These are phyloP conservation scores for Scenedesmus sp. DNA, from an alignment of 163 green algal species.

Conservation along the genomic window DNA sequence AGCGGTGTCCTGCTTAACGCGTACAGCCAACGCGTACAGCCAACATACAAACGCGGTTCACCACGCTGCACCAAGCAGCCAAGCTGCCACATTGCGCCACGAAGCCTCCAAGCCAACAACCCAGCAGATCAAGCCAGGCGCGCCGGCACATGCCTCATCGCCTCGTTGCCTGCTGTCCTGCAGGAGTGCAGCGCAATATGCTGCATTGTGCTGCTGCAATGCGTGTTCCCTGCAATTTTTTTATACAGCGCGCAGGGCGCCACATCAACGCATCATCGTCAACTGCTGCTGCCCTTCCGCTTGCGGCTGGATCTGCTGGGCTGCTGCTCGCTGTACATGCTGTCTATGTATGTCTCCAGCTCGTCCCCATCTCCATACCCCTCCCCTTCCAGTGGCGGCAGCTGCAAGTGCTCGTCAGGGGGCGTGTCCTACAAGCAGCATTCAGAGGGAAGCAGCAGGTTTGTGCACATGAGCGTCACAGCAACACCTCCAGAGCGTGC, in stretches of 20 bases:
- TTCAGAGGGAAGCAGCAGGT: no score
- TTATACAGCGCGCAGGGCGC: no score
- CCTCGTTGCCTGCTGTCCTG: background rate
- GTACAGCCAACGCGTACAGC: no score
- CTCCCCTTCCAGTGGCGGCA: background rate
- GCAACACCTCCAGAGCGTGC: no score
- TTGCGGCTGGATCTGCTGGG: background rate
- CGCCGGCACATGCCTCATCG: no score
- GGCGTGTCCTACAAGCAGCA: background rate
- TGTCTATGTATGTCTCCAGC: slow-evolving; percentile 9
- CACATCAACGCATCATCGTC: background rate
- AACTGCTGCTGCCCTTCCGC: background rate
- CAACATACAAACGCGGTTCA: no score
- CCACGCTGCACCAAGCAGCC: no score
- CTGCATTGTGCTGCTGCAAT: background rate
- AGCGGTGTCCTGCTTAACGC: no score
- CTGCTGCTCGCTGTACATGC: background rate
- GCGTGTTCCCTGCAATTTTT: background rate
- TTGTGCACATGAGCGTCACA: no score
- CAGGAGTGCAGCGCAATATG: background rate
- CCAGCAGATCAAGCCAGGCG: no score
- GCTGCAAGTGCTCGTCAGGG: slow-evolving; percentile 5
- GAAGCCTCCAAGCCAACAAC: no score
- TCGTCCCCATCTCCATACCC: slow-evolving; percentile 26
- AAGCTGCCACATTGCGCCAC: no score